Evolutionary conservation across 2,329 filamentous ascomycete genomes (phyloP).

Genomic region (Aspergillus jensenii): DNA sequence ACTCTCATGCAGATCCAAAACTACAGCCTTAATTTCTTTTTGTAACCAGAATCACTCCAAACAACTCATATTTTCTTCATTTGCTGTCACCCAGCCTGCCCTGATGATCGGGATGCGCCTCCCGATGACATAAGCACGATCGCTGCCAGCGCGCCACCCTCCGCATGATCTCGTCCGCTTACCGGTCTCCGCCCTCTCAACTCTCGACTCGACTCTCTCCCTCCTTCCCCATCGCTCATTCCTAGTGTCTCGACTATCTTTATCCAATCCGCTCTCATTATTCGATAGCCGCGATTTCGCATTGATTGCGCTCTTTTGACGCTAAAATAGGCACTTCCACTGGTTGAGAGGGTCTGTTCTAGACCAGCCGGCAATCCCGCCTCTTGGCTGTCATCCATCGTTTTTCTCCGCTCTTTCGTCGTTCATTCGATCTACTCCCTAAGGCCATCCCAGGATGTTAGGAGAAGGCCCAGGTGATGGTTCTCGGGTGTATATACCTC

Average conservation of each 20-base stretch:
- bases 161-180: conserved; percentile 8
- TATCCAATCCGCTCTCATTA: background rate
- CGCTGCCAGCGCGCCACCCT: conserved; percentile 10
- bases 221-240: conserved; percentile 4
- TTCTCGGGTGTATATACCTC: conserved; percentile 33
- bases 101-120: background rate
- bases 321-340: conserved; percentile 9
- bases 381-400: conserved; percentile 10
- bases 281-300: background rate
- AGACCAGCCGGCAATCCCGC: conserved; percentile 15
- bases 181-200: conserved; percentile 1
- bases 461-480: conserved; percentile 33
- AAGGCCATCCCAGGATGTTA: conserved; percentile 24
- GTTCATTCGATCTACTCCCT: background rate
- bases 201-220: background rate
- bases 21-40: background rate
- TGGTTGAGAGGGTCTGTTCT: conserved; percentile 17
- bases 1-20: background rate
- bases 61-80: background rate
- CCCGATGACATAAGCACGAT: conserved; percentile 16
- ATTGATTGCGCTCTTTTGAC: background rate
- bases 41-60: background rate
- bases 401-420: conserved; percentile 4
- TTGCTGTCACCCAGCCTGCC: background rate
- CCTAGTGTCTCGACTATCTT: conserved; percentile 1